Base-by-base conservation (phyloP, 2,329 filamentous ascomycete genomes). In the Podosphaera leucotricha region DNA sequence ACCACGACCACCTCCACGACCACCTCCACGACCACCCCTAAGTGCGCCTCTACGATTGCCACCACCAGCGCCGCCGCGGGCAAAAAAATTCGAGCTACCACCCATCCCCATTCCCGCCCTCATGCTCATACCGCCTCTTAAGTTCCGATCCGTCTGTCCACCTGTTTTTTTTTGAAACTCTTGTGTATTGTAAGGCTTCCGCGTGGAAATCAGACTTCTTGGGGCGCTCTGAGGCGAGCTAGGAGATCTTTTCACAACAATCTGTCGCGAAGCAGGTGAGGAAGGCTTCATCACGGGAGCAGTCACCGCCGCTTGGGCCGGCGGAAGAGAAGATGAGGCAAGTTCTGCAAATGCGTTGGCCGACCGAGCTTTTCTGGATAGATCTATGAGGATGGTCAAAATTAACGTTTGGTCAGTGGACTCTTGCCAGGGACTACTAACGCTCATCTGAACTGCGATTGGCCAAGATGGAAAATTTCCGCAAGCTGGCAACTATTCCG, bases 121-220 rank as follows among this genome's bases (percentile, higher is more conserved):
- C 49, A 53, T 1, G 63, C 63, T 1, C 59, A 61, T 3, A 41
- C 58, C 44, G 53, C 49, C 39, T 30, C 47, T 43, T 38, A 24
- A 30, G n/a, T 8, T 16, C n/a, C 20, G 24, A 6, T 11, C 15
- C 19, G 11, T n/a, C n/a, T 15, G n/a, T 21, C 20, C 8, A 26
- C 18, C 18, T 19, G n/a, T 7, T 20, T 6, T 2, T 2, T 20
- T 15, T 7, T 3, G 37, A n/a, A 16, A 15, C 8, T 8, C 37
- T 5, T 15, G 37, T 20, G 10, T 16, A 10, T n/a, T 2, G 20
- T 33, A n/a, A 3, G 20, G 38, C 21, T 24, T 40, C n/a, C 38
- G 20, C 13, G 38, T 6, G 2, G 38, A 11, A 13, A 3, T 40
- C 10, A 40, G 6, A 26, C 22, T 24, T 26, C 38, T 24, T 24